A percentile compares a stretch with the other conserved stretches of the same genome.
Evolutionary conservation across 2,329 filamentous ascomycete genomes (phyloP).

Genomic region (Fusarium citri): DNA sequence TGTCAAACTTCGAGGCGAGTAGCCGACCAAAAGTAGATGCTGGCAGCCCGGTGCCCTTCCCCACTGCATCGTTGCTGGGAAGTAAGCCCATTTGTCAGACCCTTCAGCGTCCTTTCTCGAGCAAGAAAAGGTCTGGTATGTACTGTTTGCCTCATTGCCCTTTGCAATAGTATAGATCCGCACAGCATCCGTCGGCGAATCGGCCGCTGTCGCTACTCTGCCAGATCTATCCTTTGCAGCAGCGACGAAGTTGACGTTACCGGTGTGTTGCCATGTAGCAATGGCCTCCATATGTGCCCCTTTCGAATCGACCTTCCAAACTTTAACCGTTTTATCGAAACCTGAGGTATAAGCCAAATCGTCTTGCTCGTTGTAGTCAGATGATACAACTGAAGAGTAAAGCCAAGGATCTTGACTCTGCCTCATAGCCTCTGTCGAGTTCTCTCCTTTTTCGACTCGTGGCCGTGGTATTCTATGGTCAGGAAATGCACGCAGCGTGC

Average conservation of each 20-base stretch:
- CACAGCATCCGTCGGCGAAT: constrained; percentile 65
- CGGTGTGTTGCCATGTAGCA: constrained; percentile 66
- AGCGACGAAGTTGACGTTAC: constrained; percentile 72
- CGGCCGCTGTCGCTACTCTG: constrained; percentile 69
- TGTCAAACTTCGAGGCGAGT: constrained; percentile 67
- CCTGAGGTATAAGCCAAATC: constrained; percentile 68
- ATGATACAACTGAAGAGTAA: constrained; percentile 72
- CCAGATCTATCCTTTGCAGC: constrained; percentile 61
- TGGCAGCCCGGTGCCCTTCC: constrained; percentile 58
- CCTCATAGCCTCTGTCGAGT: constrained; percentile 67
- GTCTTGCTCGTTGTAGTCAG: constrained; percentile 62
- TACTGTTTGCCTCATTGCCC: constrained; percentile 52
- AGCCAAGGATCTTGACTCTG: constrained; percentile 71
- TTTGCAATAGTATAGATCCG: constrained; percentile 65
- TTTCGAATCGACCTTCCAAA: constrained; percentile 61
- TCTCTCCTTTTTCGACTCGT: constrained; percentile 64
- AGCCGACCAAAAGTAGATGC: constrained; percentile 70
- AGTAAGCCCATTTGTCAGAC: constrained; percentile 69
- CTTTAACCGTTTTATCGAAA: constrained; percentile 71
- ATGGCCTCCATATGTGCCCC: constrained; percentile 56
- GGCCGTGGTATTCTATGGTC: constrained; percentile 69
- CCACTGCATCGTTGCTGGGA: constrained; percentile 73
- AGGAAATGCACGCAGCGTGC: constrained; percentile 62
- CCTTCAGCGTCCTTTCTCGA: constrained; percentile 50
- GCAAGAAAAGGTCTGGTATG: constrained; percentile 57